Conservation (phyloP, 371 early-diverging fungal genomes). For the Actinomortierella wolfii region DNA sequence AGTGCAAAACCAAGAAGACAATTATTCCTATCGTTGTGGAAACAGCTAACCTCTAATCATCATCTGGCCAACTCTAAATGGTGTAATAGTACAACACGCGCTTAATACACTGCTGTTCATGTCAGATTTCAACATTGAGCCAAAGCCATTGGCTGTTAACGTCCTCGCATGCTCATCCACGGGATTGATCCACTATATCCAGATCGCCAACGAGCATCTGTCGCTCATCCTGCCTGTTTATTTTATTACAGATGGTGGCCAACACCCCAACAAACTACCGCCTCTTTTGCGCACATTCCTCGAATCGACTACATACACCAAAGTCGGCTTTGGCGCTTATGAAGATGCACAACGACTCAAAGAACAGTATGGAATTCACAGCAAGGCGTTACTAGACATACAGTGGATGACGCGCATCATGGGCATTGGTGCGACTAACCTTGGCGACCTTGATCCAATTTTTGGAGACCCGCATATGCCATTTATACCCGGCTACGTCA, state of each 20-base stretch:
- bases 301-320: conserved; percentile 30
- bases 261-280: conserved; percentile 31
- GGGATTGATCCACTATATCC: conserved; percentile 40
- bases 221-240: conserved; percentile 38
- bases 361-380: conserved; percentile 37
- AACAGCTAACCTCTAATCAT: no score
- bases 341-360: conserved; percentile 32
- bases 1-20: no score
- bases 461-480: conserved; percentile 35
- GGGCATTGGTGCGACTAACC: conserved; percentile 34
- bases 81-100: conserved; percentile 27
- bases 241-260: conserved; percentile 28
- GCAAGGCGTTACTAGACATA: conserved; percentile 27
- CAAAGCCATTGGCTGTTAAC: conserved; percentile 34
- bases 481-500: conserved; percentile 38
- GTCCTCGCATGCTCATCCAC: conserved; percentile 42
- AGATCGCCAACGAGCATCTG: conserved; percentile 40
- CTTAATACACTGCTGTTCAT: conserved; percentile 41
- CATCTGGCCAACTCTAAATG: no score
- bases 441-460: conserved; percentile 28
- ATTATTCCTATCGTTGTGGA: no score
- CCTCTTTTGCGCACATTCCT: conserved; percentile 34
- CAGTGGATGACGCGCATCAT: conserved; percentile 42
- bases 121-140: conserved; percentile 46
- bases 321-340: conserved; percentile 39